These are phyloP conservation scores for Gossypium schwendimanii DNA, from an alignment of 441 rosid genomes.

Conservation along the genomic window DNA sequence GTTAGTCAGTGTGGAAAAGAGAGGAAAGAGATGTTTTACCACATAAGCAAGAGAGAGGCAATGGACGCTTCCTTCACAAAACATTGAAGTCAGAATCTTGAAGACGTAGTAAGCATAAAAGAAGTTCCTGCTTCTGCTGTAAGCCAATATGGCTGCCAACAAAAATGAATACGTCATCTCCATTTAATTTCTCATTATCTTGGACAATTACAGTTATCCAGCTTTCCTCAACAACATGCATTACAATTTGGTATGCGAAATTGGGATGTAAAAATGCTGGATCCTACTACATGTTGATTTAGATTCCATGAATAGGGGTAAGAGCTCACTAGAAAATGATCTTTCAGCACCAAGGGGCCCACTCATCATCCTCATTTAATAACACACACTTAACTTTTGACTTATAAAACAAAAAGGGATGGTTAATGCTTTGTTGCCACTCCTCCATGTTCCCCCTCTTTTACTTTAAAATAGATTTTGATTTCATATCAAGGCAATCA, in stretches of 20 bases:
- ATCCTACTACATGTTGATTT: neutral
- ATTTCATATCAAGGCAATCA: neutral
- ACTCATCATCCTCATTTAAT: too few species aligned
- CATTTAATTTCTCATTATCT: neutral
- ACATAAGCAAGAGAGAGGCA: constrained; percentile 83
- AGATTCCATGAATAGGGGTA: too few species aligned
- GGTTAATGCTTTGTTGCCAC: neutral
- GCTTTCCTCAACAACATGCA: too few species aligned
- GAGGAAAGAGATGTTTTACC: constrained; percentile 29
- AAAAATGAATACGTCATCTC: neutral
- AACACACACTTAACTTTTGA: neutral
- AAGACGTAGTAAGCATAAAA: constrained; percentile 62
- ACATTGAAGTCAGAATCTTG: constrained; percentile 56
- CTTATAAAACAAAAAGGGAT: neutral
- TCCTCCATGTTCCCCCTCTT: neutral
- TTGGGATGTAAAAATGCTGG: neutral
- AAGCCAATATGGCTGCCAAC: constrained; percentile 56
- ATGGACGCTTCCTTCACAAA: constrained; percentile 76
- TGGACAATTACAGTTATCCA: neutral
- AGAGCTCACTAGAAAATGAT: neutral
- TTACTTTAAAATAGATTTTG: neutral
- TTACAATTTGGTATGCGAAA: neutral
- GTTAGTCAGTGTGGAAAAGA: neutral
- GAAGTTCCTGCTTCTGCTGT: constrained; percentile 53
- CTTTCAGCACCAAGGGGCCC: neutral